Evolutionary conservation across 495 filamentous ascomycete genomes (phyloP).

Genomic region (Neurospora intermedia): DNA sequence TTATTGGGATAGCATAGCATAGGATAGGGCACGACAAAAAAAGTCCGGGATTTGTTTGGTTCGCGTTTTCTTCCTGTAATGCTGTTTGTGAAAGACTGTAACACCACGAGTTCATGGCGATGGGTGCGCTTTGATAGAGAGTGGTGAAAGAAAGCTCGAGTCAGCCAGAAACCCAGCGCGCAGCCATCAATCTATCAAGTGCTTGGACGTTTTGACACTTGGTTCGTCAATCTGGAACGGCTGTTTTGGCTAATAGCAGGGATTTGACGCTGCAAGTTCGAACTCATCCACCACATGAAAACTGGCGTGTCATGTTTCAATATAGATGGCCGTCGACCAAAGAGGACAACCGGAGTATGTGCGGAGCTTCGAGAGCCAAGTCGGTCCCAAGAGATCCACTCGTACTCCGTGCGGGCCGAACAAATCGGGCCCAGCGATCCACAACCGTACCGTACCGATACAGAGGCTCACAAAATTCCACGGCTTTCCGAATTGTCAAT

Average conservation of each 20-base stretch:
- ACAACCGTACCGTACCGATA: not conserved
- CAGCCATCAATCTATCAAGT: not conserved
- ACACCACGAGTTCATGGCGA: not conserved
- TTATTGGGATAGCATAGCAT: not conserved
- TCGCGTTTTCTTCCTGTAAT: not conserved
- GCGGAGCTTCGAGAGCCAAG: not conserved
- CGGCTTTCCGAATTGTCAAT: not conserved
- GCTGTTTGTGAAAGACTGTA: not conserved
- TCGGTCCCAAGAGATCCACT: not conserved
- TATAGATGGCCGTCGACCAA: not conserved
- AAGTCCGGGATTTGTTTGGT: not conserved
- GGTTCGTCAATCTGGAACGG: not conserved
- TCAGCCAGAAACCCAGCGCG: not conserved
- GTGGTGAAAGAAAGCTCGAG: not conserved
- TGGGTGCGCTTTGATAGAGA: not conserved
- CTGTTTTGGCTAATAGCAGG: not conserved
- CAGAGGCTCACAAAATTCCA: not conserved
- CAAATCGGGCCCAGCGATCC: not conserved
- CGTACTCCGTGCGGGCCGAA: not conserved
- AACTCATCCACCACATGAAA: not conserved
- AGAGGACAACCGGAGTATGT: not conserved
- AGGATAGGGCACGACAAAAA: not conserved
- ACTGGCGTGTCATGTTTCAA: not conserved
- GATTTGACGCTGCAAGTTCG: not conserved
- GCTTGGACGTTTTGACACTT: not conserved